Percentiles rank a stretch among this genome's conserved stretches.
phyloP scores from a whole-genome alignment of 345 rosid genomes.

The Cardamine chenopodiifolia region DNA sequence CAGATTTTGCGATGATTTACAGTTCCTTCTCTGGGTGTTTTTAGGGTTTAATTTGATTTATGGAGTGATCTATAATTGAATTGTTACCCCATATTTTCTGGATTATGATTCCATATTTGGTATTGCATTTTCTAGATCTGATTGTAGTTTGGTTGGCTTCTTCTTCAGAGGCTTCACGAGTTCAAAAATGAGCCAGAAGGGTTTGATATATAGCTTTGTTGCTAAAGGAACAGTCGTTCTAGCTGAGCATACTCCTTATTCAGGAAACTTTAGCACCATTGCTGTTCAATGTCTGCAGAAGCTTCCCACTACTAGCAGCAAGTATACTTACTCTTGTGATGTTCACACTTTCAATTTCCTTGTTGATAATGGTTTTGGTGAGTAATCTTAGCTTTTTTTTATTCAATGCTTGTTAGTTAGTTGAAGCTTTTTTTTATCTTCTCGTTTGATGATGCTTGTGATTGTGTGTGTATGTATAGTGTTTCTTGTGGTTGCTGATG shows the following conservation, averaged over 20 bases:
- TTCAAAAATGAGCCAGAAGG: conserved; percentile 72
- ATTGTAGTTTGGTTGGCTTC: conserved; percentile 34
- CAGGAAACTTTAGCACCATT: conserved; percentile 95
- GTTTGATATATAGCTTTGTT: conserved; percentile 95
- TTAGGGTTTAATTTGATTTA: conserved; percentile 5
- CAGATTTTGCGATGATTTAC: conserved; percentile 7
- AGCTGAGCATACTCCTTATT: conserved; percentile 90
- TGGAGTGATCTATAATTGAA: conserved; percentile 16
- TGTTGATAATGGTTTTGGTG: conserved; percentile 79
- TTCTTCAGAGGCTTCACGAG: conserved; percentile 25
- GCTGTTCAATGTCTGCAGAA: conserved; percentile 98
- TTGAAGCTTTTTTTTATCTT: not conserved
- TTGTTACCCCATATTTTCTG: not conserved
- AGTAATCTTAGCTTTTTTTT: not conserved
- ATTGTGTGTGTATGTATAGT: conserved; percentile 52
- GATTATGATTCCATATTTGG: conserved; percentile 9
- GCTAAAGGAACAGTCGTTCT: conserved; percentile 91
- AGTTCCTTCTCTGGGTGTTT: not conserved
- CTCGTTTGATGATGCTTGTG: conserved; percentile 19
- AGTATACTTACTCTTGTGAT: conserved; percentile 90
- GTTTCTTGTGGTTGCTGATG: conserved; percentile 96
- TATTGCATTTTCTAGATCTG: conserved; percentile 35
- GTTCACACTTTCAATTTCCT: conserved; percentile 94
- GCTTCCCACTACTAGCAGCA: conserved; percentile 92
- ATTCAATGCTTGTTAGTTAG: not conserved